Conservation (phyloP, 805 yeast species). For the Maudiozyma saulgeensis region DNA sequence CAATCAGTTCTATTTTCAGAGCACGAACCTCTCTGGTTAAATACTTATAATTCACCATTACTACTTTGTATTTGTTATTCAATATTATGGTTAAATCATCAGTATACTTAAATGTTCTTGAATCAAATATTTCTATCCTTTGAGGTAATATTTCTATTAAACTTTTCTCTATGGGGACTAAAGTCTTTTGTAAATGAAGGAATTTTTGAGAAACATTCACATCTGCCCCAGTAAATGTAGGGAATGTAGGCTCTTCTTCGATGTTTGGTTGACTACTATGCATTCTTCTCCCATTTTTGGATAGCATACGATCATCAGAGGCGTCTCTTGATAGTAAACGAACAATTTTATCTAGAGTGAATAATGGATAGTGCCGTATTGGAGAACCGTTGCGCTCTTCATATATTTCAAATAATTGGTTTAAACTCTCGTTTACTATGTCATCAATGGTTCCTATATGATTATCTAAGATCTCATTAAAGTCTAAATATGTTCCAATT, state of each 20-base stretch:
- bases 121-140: slow-evolving; percentile 37
- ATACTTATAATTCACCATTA: slow-evolving; percentile 34
- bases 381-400: slow-evolving; percentile 35
- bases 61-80: slow-evolving; percentile 30
- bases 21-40: slow-evolving; percentile 34
- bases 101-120: slow-evolving; percentile 22
- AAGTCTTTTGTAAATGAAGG: slow-evolving; percentile 31
- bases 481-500: slow-evolving; percentile 36
- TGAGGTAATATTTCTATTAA: slow-evolving; percentile 44
- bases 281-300: neutral
- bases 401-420: slow-evolving; percentile 30
- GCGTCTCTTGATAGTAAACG: slow-evolving; percentile 24
- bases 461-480: slow-evolving; percentile 33
- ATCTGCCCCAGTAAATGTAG: slow-evolving; percentile 33
- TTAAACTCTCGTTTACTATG: slow-evolving; percentile 32
- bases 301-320: neutral
- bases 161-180: slow-evolving; percentile 44
- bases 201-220: slow-evolving; percentile 35
- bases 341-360: slow-evolving; percentile 29
- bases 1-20: slow-evolving; percentile 40
- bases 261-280: neutral
- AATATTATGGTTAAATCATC: slow-evolving; percentile 25
- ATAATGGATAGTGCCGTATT: slow-evolving; percentile 31
- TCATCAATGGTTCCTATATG: slow-evolving; percentile 35
- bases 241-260: slow-evolving; percentile 25